Conservation (phyloP, 495 filamentous ascomycete genomes). For the Aspergillus ostianus region DNA sequence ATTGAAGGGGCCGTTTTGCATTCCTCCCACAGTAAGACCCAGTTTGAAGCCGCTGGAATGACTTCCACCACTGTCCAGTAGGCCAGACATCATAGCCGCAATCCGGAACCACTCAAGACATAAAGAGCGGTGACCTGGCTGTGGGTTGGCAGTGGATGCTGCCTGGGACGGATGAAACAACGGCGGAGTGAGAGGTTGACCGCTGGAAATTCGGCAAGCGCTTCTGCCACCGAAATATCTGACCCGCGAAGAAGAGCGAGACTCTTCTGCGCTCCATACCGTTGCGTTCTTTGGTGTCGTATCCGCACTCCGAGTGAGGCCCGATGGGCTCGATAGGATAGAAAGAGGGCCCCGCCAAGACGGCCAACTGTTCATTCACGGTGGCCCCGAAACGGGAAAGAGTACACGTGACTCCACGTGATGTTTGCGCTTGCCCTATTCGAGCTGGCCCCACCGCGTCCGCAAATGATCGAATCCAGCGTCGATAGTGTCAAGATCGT, state of each 20-base stretch:
- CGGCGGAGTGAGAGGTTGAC: constrained; percentile 8
- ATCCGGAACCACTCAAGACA: background rate
- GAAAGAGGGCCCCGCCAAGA: background rate
- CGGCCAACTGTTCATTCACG: background rate
- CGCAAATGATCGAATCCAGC: constrained; percentile 12
- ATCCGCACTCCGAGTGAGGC: background rate
- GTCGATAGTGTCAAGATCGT: constrained; percentile 20
- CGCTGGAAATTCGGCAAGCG: constrained; percentile 4
- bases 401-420: constrained; percentile 10
- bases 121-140: constrained; percentile 9
- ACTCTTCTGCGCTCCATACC: background rate
- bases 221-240: background rate
- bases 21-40: background rate
- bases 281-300: background rate
- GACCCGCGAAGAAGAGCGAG: background rate
- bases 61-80: background rate
- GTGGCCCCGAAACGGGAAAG: background rate
- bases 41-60: background rate
- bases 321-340: background rate
- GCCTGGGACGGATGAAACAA: constrained; percentile 7
- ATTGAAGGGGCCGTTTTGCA: background rate
- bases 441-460: constrained; percentile 5
- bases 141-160: constrained; percentile 9
- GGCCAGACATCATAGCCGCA: background rate
- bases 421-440: background rate